Evolutionary conservation across 176 grass and related monocot species (phyloP).

Genomic region (Sorghum bicolor): Sorghum_bicolor_NCBIv3 NC_012877.2:623001-623500

Average conservation of each 20-base stretch:
- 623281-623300: constrained; percentile 24
- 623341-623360: not conserved
- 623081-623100: constrained; percentile 17
- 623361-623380: constrained; percentile 7
- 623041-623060: constrained; percentile 26
- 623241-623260: constrained; percentile 33
- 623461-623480: constrained; percentile 43
- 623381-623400: not conserved
- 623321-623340: constrained; percentile 39
- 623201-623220: constrained; percentile 24
- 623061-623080: constrained; percentile 4
- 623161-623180: constrained; percentile 13
- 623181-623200: not conserved
- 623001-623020: constrained; percentile 5
- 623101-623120: constrained; percentile 10
- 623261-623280: constrained; percentile 17
- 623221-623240: constrained; percentile 39
- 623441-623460: constrained; percentile 10
- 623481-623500: too few relatives aligned
- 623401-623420: constrained; percentile 2
- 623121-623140: constrained; percentile 6
- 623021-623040: constrained; percentile 24
- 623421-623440: not conserved
- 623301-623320: constrained; percentile 25
- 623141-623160: constrained; percentile 21